These are phyloP conservation scores for Lindgomyces ingoldianus DNA, from an alignment of 495 filamentous ascomycete species.

Conservation along the genomic window DNA sequence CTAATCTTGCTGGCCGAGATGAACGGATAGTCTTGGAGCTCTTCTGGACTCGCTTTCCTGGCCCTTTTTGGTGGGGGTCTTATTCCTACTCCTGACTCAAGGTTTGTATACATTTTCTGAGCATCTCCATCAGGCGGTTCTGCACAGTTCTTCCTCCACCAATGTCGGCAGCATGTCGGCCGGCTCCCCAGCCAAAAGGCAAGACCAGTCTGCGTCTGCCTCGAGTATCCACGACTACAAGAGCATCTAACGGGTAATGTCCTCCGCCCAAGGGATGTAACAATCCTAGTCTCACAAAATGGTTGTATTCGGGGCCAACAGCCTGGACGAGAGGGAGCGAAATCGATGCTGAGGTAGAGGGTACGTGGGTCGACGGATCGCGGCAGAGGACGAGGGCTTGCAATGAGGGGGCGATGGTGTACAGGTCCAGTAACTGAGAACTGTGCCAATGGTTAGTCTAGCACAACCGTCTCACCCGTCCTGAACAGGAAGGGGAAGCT, in stretches of 20 bases:
- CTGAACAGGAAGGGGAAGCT: too few species aligned
- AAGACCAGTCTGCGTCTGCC: conserved; percentile 45
- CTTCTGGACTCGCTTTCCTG: too few species aligned
- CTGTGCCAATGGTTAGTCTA: conserved; percentile 5
- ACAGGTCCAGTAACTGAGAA: conserved; percentile 23
- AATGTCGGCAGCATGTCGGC: conserved; percentile 31
- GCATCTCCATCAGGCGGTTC: conserved; percentile 6
- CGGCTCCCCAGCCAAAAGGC: conserved; percentile 49
- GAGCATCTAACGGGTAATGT: conserved; percentile 45
- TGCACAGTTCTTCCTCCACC: conserved; percentile 17
- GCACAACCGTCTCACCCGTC: too few species aligned
- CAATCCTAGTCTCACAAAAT: conserved; percentile 43
- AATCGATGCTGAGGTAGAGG: conserved; percentile 13
- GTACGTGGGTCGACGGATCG: conserved; percentile 31
- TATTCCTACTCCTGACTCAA: conserved; percentile 2
- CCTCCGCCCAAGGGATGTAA: conserved; percentile 51
- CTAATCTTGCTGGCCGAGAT: too few species aligned
- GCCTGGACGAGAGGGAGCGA: conserved; percentile 33
- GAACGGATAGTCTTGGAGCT: too few species aligned
- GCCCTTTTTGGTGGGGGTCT: too few species aligned
- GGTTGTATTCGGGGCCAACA: conserved; percentile 29
- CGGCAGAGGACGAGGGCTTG: conserved; percentile 36
- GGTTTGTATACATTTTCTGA: conserved; percentile 13
- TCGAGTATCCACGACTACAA: conserved; percentile 47
- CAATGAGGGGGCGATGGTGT: conserved; percentile 22